Percentiles rank a stretch among this genome's conserved stretches.
Evolutionary conservation across 1,284 basidiomycete genomes (phyloP).

Genomic region (Puccinia novopanici): DNA sequence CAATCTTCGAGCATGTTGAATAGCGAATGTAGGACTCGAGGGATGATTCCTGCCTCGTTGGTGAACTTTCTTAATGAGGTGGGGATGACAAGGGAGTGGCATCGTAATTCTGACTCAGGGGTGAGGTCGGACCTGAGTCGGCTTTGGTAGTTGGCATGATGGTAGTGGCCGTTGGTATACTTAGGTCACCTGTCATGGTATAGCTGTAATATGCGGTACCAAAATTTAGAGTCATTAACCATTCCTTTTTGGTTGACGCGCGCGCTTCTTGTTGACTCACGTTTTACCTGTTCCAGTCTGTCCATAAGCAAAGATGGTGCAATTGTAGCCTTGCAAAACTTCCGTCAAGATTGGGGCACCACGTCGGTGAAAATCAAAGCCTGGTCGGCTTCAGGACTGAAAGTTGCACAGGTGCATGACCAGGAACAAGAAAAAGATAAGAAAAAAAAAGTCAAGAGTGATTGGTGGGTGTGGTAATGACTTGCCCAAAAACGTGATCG

Average conservation of each 20-base stretch:
- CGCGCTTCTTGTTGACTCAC: conserved; percentile 2
- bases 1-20: conserved; percentile 78
- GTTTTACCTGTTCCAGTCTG: conserved; percentile 99
- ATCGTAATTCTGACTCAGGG: conserved; percentile 65
- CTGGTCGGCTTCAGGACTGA: conserved; percentile 96
- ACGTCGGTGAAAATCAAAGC: conserved; percentile 91
- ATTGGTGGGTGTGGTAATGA: not conserved
- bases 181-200: conserved; percentile 50
- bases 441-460: not conserved
- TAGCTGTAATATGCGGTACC: conserved; percentile 27
- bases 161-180: conserved; percentile 51
- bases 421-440: not conserved
- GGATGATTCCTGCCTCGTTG: conserved; percentile 90
- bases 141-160: conserved; percentile 50
- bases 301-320: conserved; percentile 97
- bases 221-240: not conserved
- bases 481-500: conserved; percentile 51
- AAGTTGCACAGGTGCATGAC: conserved; percentile 62
- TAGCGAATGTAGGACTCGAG: conserved; percentile 87
- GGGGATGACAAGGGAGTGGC: conserved; percentile 54
- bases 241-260: not conserved
- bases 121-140: not conserved
- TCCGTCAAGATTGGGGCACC: conserved; percentile 88
- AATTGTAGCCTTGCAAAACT: conserved; percentile 93
- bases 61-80: conserved; percentile 75